phyloP scores from a whole-genome alignment of 495 filamentous ascomycete genomes.

The Hypoxylon cercidicola region DNA sequence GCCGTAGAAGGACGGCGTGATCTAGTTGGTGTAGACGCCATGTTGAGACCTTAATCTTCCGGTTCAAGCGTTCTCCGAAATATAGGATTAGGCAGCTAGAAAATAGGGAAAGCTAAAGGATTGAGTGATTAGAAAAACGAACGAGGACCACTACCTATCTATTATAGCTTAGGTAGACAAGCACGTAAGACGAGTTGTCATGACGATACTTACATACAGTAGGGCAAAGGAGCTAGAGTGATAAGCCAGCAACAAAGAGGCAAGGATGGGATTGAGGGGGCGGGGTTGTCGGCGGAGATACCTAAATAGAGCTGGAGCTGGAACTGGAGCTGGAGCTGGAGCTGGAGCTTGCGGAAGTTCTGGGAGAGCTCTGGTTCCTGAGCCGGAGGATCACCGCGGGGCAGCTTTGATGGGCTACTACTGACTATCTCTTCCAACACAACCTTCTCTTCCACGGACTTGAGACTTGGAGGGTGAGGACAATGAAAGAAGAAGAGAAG shows the following conservation, averaged over 20 bases:
- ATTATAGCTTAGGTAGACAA: constrained; percentile 20
- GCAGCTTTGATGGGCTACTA: constrained; percentile 6
- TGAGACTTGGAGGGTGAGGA: not conserved
- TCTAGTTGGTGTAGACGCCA: constrained; percentile 53
- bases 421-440: constrained; percentile 11
- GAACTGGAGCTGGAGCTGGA: constrained; percentile 27
- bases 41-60: constrained; percentile 25
- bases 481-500: not conserved
- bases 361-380: constrained; percentile 31
- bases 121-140: constrained; percentile 9
- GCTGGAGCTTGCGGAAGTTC: constrained; percentile 28
- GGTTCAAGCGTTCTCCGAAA: constrained; percentile 9
- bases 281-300: constrained; percentile 33
- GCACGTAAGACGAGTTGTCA: constrained; percentile 18
- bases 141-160: not conserved
- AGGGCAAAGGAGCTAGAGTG: constrained; percentile 5
- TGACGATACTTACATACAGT: constrained; percentile 33
- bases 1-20: constrained; percentile 78
- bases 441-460: constrained; percentile 21
- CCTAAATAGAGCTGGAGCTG: no score
- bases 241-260: constrained; percentile 11
- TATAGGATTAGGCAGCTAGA: not conserved
- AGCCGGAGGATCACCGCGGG: constrained; percentile 33
- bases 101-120: constrained; percentile 13
- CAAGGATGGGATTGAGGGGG: constrained; percentile 41